A percentile compares a stretch with the other conserved stretches of the same genome.
Evolutionary conservation across 1,139 yeast genomes (phyloP).

Genomic region (Eremothecium cymbalariae): DNA sequence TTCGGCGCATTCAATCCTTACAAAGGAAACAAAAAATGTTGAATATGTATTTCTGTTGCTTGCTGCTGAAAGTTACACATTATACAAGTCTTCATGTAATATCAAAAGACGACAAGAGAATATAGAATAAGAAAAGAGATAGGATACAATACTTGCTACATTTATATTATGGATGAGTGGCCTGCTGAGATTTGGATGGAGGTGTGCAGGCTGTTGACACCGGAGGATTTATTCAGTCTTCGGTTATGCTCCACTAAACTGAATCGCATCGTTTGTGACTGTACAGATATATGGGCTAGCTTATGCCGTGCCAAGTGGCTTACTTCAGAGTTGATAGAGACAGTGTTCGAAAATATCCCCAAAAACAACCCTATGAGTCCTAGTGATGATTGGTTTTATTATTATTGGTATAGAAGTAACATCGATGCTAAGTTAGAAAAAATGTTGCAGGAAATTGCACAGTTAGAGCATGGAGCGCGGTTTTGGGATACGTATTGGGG

Average conservation of each 20-base stretch:
- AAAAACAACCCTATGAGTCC: not conserved
- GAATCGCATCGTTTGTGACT: slow-evolving; percentile 10
- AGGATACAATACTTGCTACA: not conserved
- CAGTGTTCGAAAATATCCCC: not conserved
- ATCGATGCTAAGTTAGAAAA: slow-evolving; percentile 7
- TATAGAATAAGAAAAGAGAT: not conserved
- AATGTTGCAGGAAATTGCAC: slow-evolving; percentile 1
- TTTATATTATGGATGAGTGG: slow-evolving; percentile 6
- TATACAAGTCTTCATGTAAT: too few species aligned
- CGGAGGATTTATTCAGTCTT: slow-evolving; percentile 12
- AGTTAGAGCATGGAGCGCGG: not conserved
- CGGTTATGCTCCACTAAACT: slow-evolving; percentile 14
- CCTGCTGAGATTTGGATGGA: slow-evolving; percentile 18
- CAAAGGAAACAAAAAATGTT: too few species aligned
- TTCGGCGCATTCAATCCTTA: too few species aligned
- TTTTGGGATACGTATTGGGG: slow-evolving; percentile 6
- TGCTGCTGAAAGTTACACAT: too few species aligned
- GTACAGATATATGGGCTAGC: slow-evolving; percentile 14
- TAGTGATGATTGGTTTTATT: slow-evolving; percentile 15
- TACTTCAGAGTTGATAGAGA: slow-evolving; percentile 4
- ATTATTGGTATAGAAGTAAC: slow-evolving; percentile 11
- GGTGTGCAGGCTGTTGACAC: slow-evolving; percentile 10
- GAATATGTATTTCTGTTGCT: too few species aligned
- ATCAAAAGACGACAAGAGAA: too few species aligned
- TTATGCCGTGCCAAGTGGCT: slow-evolving; percentile 15